phyloP scores from a whole-genome alignment of 1,139 yeast genomes.

The Ogataea hybrid region DNA sequence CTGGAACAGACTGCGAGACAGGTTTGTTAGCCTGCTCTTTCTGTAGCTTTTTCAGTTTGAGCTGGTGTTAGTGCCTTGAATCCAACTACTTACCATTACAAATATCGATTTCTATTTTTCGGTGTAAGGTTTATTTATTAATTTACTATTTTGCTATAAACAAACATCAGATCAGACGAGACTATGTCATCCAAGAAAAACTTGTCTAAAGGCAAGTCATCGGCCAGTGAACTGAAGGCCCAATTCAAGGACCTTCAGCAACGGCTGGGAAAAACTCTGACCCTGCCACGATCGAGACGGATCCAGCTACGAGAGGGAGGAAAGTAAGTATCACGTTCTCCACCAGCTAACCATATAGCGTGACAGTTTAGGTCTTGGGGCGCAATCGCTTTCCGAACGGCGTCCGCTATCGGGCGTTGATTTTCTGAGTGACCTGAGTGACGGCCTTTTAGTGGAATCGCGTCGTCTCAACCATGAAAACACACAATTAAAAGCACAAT shows the following conservation, averaged over 20 bases:
- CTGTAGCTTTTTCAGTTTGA: constrained; percentile 30
- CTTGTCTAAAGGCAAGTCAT: constrained; percentile 10
- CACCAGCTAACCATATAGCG: constrained; percentile 13
- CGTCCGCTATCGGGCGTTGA: constrained; percentile 60
- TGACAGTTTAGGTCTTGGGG: constrained; percentile 22
- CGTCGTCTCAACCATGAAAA: constrained; percentile 74
- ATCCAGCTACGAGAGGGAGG: constrained; percentile 26
- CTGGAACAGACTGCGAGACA: constrained; percentile 20
- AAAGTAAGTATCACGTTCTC: constrained; percentile 13
- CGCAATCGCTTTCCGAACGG: constrained; percentile 4
- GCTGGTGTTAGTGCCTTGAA: constrained; percentile 13
- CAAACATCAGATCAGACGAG: constrained; percentile 2
- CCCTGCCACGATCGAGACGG: constrained; percentile 9
- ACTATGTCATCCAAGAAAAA: constrained; percentile 14
- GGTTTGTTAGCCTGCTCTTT: constrained; percentile 23
- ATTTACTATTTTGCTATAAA: constrained; percentile 5
- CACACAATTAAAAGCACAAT: constrained; percentile 44
- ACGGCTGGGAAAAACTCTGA: constrained; percentile 39
- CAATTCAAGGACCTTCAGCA: constrained; percentile 63
- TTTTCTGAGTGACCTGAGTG: constrained; percentile 82
- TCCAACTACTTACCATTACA: constrained; percentile 8
- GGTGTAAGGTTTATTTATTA: background rate
- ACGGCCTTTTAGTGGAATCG: constrained; percentile 74
- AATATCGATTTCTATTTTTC: background rate
- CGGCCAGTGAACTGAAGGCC: constrained; percentile 48